Conservation (phyloP, 805 yeast species). For the Yarrowia yakushimensis region DNA sequence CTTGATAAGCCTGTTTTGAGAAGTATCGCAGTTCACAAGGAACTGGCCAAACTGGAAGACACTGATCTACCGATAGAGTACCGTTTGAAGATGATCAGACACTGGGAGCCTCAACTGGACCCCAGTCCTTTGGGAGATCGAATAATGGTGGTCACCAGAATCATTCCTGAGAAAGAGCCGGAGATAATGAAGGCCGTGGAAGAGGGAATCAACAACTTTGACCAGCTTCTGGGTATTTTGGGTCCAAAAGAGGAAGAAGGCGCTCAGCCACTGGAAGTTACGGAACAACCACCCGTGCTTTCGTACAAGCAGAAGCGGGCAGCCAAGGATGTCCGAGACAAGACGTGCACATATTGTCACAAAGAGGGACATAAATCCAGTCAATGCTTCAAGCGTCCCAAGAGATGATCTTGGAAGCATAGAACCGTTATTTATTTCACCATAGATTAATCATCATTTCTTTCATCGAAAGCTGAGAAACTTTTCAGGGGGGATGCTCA, state of each 20-base stretch:
- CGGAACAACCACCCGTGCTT: background rate
- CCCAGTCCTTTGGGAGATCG: constrained; percentile 16
- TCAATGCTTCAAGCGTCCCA: constrained; percentile 17
- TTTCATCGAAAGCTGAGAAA: too few species aligned
- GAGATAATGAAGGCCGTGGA: constrained; percentile 6
- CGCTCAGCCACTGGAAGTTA: background rate
- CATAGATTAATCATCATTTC: too few species aligned
- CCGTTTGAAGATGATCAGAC: background rate
- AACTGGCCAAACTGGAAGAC: background rate
- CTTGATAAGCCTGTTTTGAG: background rate
- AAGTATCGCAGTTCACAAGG: constrained; percentile 11
- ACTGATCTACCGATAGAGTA: constrained; percentile 4
- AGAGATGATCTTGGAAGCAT: background rate
- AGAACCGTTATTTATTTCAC: too few species aligned
- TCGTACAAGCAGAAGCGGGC: constrained; percentile 17
- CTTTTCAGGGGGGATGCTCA: too few species aligned
- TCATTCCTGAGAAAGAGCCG: constrained; percentile 2
- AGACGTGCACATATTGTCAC: constrained; percentile 3
- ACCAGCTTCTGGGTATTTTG: background rate
- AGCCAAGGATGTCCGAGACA: constrained; percentile 11
- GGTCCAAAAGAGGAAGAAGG: background rate
- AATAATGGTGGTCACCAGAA: background rate
- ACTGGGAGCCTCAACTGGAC: constrained; percentile 19
- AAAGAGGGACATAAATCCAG: constrained; percentile 13
- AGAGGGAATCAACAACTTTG: constrained; percentile 2